These are phyloP conservation scores for Alternaria infectoria DNA, from an alignment of 2,329 filamentous ascomycete species.

Conservation along the genomic window DNA sequence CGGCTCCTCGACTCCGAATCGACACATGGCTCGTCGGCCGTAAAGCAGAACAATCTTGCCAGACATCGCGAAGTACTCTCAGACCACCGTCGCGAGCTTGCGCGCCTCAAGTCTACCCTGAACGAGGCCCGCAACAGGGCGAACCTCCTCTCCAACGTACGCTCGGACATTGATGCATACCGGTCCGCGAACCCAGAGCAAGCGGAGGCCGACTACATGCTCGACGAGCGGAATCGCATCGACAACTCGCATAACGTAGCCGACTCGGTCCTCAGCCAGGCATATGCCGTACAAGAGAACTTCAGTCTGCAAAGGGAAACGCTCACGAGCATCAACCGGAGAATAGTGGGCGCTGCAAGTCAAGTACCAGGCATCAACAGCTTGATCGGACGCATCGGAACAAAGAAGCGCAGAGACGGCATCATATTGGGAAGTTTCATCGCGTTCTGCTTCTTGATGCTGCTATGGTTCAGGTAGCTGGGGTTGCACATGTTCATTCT, in stretches of 20 bases:
- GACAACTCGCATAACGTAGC: constrained; percentile 90
- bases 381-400: constrained; percentile 88
- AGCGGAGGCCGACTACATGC: constrained; percentile 95
- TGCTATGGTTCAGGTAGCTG: constrained; percentile 65
- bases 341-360: constrained; percentile 87
- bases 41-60: constrained; percentile 96
- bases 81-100: constrained; percentile 84
- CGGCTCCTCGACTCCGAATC: constrained; percentile 94
- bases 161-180: constrained; percentile 90
- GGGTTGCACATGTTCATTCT: constrained; percentile 5
- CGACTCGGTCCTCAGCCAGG: constrained; percentile 90
- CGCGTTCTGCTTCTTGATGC: constrained; percentile 85
- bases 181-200: constrained; percentile 79
- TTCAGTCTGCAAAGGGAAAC: constrained; percentile 89
- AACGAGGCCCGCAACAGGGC: constrained; percentile 81
- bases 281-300: constrained; percentile 93
- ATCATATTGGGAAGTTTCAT: constrained; percentile 93
- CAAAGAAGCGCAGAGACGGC: constrained; percentile 92
- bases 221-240: constrained; percentile 82
- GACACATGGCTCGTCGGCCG: constrained; percentile 81
- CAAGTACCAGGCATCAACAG: constrained; percentile 93
- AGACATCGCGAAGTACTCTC: constrained; percentile 88
- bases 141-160: constrained; percentile 88
- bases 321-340: constrained; percentile 83
- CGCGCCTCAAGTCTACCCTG: constrained; percentile 75